Evolutionary conservation across 2,329 filamentous ascomycete species (phyloP), one percentile per base, ranked within the genome.

Genomic region (Cladobotryum protrusum): DNA sequence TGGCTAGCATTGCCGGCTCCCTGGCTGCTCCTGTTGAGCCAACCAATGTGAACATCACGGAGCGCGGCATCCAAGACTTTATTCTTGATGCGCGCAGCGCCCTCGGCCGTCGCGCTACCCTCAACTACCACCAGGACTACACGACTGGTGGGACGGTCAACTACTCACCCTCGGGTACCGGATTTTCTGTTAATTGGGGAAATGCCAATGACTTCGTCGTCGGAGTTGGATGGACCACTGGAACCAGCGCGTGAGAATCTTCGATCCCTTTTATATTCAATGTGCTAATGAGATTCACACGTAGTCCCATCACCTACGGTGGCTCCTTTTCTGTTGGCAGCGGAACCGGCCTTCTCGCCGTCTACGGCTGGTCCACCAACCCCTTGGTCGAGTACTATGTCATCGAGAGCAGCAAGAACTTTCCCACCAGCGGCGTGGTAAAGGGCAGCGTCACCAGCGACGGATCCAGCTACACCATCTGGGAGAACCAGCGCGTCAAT

Each of bases 341-440:
- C 48, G 64, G 63, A 32, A 67, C 63, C 57, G 59, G 59, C 54
- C 67, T 69, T 53, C 64, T 71, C 48, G 59, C 65, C 19, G 51
- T 71, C 47, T 71, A 71, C 56, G 69, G 69, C 54, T 71, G 68
- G 68, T 66, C 60, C 36, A 61, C 43, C 11, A 60, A 56, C 56
- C 68, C 68, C 1, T 56, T 70, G 11, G 58, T 68, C 42, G 66
- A 68, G 51, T 70, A 67, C 59, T 70, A 70, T 56, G 61, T 69
- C 43, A 61, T 72, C 50, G 66, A 70, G 53, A 65, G 63, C 57
- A 66, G 60, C 47, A 66, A 66, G 53, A 66, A 58, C 34, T 69
- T 67, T 57, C 67, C 67, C 14, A 58, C 65, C 14, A 59, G 57
- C 17, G 62, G 63, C 14, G 68, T 60, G 12, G 59, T 52, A 33